phyloP scores from a whole-genome alignment of 1,284 basidiomycete species.

The Apiotrichum gamsii region DNA sequence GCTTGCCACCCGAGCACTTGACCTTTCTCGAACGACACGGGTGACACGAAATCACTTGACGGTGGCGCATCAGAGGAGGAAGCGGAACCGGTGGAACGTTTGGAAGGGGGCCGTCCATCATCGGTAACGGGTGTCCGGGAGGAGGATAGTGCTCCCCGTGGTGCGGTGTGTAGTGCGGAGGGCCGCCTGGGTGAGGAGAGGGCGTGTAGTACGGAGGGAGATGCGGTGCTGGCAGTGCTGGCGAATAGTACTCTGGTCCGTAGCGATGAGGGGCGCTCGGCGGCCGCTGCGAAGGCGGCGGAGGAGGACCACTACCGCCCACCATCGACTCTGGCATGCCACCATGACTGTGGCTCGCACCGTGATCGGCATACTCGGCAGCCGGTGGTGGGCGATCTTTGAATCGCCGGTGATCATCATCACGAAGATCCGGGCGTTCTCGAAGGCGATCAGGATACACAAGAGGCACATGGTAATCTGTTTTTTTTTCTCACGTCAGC shows the following conservation, averaged over 20 bases:
- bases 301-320: too few species aligned
- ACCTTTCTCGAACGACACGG: slow-evolving; percentile 37
- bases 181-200: background rate
- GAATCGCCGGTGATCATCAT: too few species aligned
- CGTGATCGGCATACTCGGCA: too few species aligned
- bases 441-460: too few species aligned
- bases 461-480: too few species aligned
- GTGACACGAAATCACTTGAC: slow-evolving; percentile 37
- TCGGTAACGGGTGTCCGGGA: background rate
- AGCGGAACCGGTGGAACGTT: background rate
- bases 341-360: too few species aligned
- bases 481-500: too few species aligned
- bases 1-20: slow-evolving; percentile 34
- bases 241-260: background rate
- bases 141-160: background rate
- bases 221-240: background rate
- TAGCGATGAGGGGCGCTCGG: too few species aligned
- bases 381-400: too few species aligned
- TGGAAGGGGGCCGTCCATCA: background rate
- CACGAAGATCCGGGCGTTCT: too few species aligned
- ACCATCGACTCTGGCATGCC: too few species aligned
- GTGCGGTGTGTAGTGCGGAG: background rate
- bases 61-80: slow-evolving; percentile 10
- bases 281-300: too few species aligned
- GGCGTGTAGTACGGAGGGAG: background rate